These are phyloP conservation scores for Pelagomonas calceolata DNA, from an alignment of 108 stramenopile species.

Conservation along the genomic window DNA sequence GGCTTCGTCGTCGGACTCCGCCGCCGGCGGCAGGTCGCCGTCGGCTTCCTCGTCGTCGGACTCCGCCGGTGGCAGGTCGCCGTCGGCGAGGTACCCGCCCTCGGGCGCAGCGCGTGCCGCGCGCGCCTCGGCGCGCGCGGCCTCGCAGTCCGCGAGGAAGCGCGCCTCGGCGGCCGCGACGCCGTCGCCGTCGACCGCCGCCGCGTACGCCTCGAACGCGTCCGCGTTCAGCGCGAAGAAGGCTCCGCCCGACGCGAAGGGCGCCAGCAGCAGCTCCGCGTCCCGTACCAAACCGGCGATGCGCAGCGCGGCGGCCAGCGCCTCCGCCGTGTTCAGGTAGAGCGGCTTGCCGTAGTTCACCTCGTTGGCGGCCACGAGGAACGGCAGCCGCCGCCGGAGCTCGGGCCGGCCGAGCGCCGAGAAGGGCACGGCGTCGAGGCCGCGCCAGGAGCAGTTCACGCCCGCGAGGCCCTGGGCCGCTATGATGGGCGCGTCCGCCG, in stretches of 20 bases:
- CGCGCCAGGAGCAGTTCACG: constrained; percentile 96
- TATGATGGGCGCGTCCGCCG: constrained; percentile 62
- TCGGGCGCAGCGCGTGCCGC: background rate
- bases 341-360: constrained; percentile 95
- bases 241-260: constrained; percentile 90
- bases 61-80: background rate
- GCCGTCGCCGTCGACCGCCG: constrained; percentile 54
- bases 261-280: constrained; percentile 66
- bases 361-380: constrained; percentile 92
- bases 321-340: constrained; percentile 40
- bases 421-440: constrained; percentile 85
- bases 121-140: background rate
- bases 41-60: background rate
- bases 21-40: background rate
- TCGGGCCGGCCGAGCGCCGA: constrained; percentile 67
- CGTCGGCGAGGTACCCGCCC: background rate
- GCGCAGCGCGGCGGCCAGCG: constrained; percentile 20
- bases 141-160: constrained; percentile 41
- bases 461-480: constrained; percentile 63
- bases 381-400: constrained; percentile 88
- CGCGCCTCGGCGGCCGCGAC: constrained; percentile 72
- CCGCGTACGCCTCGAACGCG: constrained; percentile 67
- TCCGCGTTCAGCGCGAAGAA: constrained; percentile 76
- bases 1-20: background rate
- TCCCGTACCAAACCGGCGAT: constrained; percentile 39